These are phyloP conservation scores for Galerina sulciceps DNA, from an alignment of 768 basidiomycete species.

Conservation along the genomic window DNA sequence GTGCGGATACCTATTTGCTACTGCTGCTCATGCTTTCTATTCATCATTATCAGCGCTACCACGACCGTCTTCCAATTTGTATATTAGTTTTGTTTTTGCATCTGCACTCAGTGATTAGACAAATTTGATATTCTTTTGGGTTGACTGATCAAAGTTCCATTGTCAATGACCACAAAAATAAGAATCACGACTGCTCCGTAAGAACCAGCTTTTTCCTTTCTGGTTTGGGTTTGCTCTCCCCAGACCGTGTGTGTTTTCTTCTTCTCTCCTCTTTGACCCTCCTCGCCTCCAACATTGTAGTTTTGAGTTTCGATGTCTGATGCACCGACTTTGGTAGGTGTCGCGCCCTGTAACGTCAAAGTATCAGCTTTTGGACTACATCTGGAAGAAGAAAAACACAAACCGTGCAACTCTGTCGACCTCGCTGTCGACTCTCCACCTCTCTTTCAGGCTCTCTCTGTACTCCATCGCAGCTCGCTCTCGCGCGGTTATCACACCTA, in stretches of 20 bases:
- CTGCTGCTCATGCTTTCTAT: neutral
- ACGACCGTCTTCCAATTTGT: neutral
- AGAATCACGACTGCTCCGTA: conserved; percentile 67
- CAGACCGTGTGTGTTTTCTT: conserved; percentile 85
- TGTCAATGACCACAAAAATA: neutral
- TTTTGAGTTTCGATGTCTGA: conserved; percentile 84
- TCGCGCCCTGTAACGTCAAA: conserved; percentile 54
- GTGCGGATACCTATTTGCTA: neutral
- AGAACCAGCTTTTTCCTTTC: conserved; percentile 90
- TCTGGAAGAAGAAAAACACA: conserved; percentile 27
- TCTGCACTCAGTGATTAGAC: neutral
- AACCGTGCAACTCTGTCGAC: conserved; percentile 84
- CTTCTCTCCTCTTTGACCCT: conserved; percentile 94
- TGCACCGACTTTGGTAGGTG: conserved; percentile 92
- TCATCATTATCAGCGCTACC: conserved; percentile 2
- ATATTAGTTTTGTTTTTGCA: neutral
- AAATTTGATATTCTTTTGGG: neutral
- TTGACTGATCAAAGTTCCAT: no score
- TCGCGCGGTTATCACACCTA: conserved; percentile 88
- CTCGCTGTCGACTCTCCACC: conserved; percentile 86
- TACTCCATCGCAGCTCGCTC: conserved; percentile 95
- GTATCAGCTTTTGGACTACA: neutral
- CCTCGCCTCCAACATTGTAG: conserved; percentile 88
- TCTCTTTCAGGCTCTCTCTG: conserved; percentile 81
- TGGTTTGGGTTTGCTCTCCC: conserved; percentile 85